Percentiles rank a stretch among this genome's conserved stretches.
Conservation (phyloP, 139 green algal genomes). For the Trebouxia sp. region DNA sequence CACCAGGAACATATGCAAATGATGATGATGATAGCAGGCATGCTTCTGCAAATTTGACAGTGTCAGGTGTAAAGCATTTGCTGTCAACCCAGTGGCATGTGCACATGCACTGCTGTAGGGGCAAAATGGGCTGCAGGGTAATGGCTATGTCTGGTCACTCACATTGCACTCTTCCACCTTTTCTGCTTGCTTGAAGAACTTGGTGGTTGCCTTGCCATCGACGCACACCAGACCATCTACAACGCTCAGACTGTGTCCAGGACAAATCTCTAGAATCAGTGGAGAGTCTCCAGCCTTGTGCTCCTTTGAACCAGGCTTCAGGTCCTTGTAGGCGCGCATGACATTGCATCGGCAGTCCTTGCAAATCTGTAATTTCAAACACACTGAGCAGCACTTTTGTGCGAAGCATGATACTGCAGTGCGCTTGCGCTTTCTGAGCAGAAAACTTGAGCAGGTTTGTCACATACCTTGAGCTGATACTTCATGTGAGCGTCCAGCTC, state of each 20-base stretch:
- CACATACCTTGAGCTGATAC: conserved; percentile 31
- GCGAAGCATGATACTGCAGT: not conserved
- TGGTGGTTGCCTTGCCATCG: conserved; percentile 31
- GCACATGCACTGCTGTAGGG: not conserved
- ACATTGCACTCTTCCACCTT: conserved; percentile 58
- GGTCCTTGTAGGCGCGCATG: conserved; percentile 31
- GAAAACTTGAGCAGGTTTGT: not conserved
- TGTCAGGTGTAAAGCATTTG: too few species aligned
- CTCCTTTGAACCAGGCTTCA: conserved; percentile 26
- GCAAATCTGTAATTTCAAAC: conserved; percentile 36
- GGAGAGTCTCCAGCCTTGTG: not conserved
- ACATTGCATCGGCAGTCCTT: conserved; percentile 45
- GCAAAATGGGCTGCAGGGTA: not conserved
- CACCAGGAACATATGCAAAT: too few species aligned
- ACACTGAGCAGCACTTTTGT: not conserved
- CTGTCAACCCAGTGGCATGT: too few species aligned
- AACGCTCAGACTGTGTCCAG: conserved; percentile 38
- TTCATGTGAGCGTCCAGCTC: conserved; percentile 47
- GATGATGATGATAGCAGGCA: too few species aligned
- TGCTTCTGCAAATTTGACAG: too few species aligned
- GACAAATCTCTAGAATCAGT: conserved; percentile 41
- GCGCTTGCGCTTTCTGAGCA: not conserved
- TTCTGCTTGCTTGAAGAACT: conserved; percentile 52
- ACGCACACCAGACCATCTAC: conserved; percentile 43
- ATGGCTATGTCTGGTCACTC: conserved; percentile 11